Evolutionary conservation across 1,284 basidiomycete genomes (phyloP).

Genomic region (Cryptococcus deneoformans): DNA sequence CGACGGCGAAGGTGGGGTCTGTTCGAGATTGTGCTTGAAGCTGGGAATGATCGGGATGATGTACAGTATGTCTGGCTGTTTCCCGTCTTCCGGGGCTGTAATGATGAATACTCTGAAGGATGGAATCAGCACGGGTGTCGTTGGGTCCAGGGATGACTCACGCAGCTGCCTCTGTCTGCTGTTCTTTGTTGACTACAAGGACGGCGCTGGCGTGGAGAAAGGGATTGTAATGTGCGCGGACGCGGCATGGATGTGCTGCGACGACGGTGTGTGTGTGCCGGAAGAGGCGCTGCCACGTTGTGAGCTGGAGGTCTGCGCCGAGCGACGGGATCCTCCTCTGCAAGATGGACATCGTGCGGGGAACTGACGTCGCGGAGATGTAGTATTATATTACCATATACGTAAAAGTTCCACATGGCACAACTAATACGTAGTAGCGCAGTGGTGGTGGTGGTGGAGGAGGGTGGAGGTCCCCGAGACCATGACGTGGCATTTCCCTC

Average conservation of each 20-base stretch:
- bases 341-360: too few species aligned
- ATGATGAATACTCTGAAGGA: slow-evolving; percentile 29
- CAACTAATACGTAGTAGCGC: neutral
- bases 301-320: too few species aligned
- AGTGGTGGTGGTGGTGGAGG: neutral
- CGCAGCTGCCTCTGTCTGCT: neutral
- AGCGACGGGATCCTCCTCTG: too few species aligned
- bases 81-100: neutral
- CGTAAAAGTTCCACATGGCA: neutral
- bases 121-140: too few species aligned
- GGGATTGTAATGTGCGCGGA: slow-evolving; percentile 14
- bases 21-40: slow-evolving; percentile 30
- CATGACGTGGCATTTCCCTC: neutral
- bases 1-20: slow-evolving; percentile 43
- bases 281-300: too few species aligned
- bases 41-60: slow-evolving; percentile 25
- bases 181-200: slow-evolving; percentile 7
- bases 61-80: slow-evolving; percentile 17
- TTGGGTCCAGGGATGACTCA: neutral
- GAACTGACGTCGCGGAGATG: too few species aligned
- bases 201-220: slow-evolving; percentile 24
- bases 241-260: slow-evolving; percentile 19
- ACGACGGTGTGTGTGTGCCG: slow-evolving; percentile 10
- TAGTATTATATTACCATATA: too few species aligned
- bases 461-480: neutral